Percentiles rank a stretch among this genome's conserved stretches.
These are phyloP conservation scores for Rhizoctonia solani DNA, from an alignment of 1,284 basidiomycete species.

Conservation along the genomic window DNA sequence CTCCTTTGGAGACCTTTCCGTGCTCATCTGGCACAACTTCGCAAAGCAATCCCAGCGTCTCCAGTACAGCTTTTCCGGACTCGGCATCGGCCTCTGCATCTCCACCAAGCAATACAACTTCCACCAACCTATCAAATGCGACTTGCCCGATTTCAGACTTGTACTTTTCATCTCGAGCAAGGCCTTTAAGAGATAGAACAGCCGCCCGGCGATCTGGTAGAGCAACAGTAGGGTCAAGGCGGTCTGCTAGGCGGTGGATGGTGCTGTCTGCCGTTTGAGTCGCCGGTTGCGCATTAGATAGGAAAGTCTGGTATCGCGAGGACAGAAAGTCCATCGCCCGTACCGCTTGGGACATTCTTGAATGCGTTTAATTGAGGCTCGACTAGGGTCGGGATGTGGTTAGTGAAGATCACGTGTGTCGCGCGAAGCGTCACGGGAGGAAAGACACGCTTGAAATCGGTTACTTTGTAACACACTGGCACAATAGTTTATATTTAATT, in stretches of 20 bases:
- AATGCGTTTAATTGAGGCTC: background rate
- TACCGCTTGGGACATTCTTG: constrained; percentile 19
- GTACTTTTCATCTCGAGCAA: constrained; percentile 75
- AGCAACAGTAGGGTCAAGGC: constrained; percentile 82
- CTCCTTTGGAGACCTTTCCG: constrained; percentile 49
- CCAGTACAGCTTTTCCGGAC: constrained; percentile 86
- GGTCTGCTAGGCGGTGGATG: constrained; percentile 83
- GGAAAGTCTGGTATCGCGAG: constrained; percentile 77
- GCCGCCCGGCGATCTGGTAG: constrained; percentile 91
- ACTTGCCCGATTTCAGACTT: constrained; percentile 82
- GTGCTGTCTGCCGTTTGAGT: constrained; percentile 83
- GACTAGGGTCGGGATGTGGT: background rate
- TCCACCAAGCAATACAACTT: constrained; percentile 68
- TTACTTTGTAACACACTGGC: background rate
- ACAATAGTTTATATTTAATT: background rate
- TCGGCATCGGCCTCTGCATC: constrained; percentile 89
- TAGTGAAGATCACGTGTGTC: background rate
- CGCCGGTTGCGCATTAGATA: constrained; percentile 64
- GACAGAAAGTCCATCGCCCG: constrained; percentile 74
- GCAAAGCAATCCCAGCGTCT: constrained; percentile 80
- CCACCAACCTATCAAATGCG: constrained; percentile 75
- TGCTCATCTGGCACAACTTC: constrained; percentile 52
- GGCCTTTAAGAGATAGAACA: constrained; percentile 88
- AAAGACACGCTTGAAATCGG: background rate
- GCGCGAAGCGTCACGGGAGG: background rate